Evolutionary conservation across 2,329 filamentous ascomycete genomes (phyloP), one percentile per base, ranked within the genome.

Genomic region (Fusarium decemcellulare): DNA sequence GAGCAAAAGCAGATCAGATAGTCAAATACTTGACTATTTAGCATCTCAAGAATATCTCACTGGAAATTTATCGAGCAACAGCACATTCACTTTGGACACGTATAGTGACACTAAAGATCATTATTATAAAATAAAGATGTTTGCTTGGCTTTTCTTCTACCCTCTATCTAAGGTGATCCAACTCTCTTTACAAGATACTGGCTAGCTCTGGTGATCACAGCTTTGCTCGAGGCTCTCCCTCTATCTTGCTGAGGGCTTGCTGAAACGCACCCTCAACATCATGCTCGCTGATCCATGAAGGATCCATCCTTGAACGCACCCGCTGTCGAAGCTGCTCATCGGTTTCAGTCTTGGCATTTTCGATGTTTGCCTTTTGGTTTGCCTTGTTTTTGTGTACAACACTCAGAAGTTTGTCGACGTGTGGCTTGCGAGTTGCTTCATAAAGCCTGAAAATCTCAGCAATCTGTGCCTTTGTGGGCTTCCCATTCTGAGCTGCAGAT

Each of bases 281-380:
- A 70, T 86, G 83, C 65, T 85, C 83, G 18, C 81, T 81, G 32
- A 86, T 76, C 84, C 83, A 85, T 15, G 70, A 76, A 6, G 79
- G 78, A 58, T 83, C 77, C 3, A 76, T 73, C 6, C 83, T 74
- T 18, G 67, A 77, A 27, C 63, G 74, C 67, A 84, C 79, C 55
- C 80, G 74, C 1, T 67, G 40, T 46, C 78, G 67, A 40, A 85
- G 67, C 48, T 78, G 74, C 47, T 78, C 77, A 29, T 85, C 82
- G 6, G 79, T 81, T 65, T 81, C 78, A 2, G 36, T 51, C 40
- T 39, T 51, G 47, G 47, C 47, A 16, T 34, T 15, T 34, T 65
- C 74, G 3, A 77, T 59, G 8, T 39, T 64, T 6, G 43, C 56
- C 29, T 16, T 62, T n/a, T 71, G 54, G 0, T 62, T 62, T 2